Conservation (phyloP, 2,329 filamentous ascomycete genomes). For the Trichoderma aggressivum region DNA sequence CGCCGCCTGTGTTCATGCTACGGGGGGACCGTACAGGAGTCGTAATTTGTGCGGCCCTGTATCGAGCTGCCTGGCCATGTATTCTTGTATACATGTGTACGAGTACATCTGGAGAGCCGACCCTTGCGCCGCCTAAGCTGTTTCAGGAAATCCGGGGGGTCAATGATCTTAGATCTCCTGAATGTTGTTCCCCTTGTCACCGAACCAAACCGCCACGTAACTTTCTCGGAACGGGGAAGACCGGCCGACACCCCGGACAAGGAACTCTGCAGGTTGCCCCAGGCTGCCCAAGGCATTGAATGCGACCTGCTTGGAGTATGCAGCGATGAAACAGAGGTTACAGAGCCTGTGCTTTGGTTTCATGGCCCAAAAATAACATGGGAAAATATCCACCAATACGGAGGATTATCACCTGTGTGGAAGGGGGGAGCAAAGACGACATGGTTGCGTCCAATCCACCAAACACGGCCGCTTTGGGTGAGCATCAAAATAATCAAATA, state of each 20-base stretch:
- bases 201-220: slow-evolving; percentile 19
- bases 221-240: slow-evolving; percentile 30
- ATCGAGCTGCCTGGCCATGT: neutral
- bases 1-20: neutral
- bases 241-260: slow-evolving; percentile 21
- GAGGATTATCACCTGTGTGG: neutral
- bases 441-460: neutral
- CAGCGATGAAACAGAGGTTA: slow-evolving; percentile 16
- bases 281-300: neutral
- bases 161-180: slow-evolving; percentile 35
- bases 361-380: neutral
- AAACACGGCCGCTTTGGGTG: neutral
- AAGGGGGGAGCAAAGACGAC: neutral
- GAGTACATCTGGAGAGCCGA: neutral
- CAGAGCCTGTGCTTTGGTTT: slow-evolving; percentile 10
- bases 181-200: slow-evolving; percentile 27
- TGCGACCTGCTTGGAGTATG: neutral
- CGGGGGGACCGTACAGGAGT: neutral
- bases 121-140: slow-evolving; percentile 24
- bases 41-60: neutral
- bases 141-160: slow-evolving; percentile 33
- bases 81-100: neutral
- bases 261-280: slow-evolving; percentile 3
- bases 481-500: neutral
- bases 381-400: slow-evolving; percentile 9